Base-by-base conservation (phyloP, 2,329 filamentous ascomycete species). In the Venturia aucupariae region DNA sequence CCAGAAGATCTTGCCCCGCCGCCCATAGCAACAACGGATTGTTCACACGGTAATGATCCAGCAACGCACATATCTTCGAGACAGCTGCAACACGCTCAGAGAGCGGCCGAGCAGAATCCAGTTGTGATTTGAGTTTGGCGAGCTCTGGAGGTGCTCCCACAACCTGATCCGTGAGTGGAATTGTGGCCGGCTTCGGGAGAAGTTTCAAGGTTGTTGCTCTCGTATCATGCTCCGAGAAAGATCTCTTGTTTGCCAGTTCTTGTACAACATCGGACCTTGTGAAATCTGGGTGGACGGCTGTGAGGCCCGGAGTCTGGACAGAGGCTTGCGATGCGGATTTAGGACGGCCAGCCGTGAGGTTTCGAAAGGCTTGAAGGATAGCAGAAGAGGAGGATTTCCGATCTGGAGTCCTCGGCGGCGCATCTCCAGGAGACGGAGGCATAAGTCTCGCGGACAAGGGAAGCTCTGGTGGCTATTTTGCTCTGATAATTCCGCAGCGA, bases 101-200 rank as follows among this genome's bases (percentile, higher is more conserved):
- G 51, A 74, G 68, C 1, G 72, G 65, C 22, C 62, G 69, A 41
- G 65, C 68, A 41, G 64, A 67, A 30, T 71, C 67, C 48, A 77
- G 64, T 67, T 74, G 72, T n/a, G 66, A 68, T 22, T 75, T 65
- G 3, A 76, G 69, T 22, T 65, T 67, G 1, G 70, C 65, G 32
- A 77, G 69, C 67, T 75, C 75, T 22, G 73, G 72, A 2, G 75
- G 75, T 0, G 74, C 75, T 57, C 75, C 75, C 5, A 73, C 27
- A 22, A 69, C 38, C 51, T 22, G 51, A 30, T 57, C 51, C 11
- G 35, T 42, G 35, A 15, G 19, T 42, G 22, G 3, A 22, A 42
- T 22, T 30, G 59, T 60, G 22, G 51, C 15, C 13, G 51, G 17
- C 51, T 30, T 32, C 15, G 51, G 27, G 30, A 57, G 51, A 19